Conservation (phyloP, 768 basidiomycete species). For the Suillus luteus region DNA sequence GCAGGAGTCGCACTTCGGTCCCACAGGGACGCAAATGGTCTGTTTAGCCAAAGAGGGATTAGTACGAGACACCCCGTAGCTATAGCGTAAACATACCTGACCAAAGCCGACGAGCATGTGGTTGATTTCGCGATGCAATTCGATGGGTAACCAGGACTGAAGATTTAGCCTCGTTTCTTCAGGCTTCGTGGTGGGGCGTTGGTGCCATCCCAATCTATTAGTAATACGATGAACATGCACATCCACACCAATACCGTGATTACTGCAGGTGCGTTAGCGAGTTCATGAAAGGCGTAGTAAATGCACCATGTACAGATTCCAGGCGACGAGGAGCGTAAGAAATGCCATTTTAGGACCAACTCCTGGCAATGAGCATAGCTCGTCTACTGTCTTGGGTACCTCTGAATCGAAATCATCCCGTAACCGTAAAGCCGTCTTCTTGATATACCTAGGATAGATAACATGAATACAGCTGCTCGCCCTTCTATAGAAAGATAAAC, state of each 20-base stretch:
- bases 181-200: constrained; percentile 76
- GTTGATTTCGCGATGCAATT: constrained; percentile 75
- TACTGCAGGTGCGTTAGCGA: constrained; percentile 44
- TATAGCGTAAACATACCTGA: constrained; percentile 50
- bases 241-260: constrained; percentile 92
- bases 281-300: not conserved
- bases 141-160: constrained; percentile 81
- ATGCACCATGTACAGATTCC: constrained; percentile 58
- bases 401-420: constrained; percentile 77
- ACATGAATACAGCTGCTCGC: not conserved
- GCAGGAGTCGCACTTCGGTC: constrained; percentile 67
- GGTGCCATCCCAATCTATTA: constrained; percentile 92
- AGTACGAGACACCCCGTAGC: not conserved
- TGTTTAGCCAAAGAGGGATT: constrained; percentile 26
- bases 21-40: constrained; percentile 68
- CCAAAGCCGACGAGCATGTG: constrained; percentile 83
- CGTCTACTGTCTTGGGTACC: constrained; percentile 86
- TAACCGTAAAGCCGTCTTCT: constrained; percentile 68
- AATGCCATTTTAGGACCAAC: constrained; percentile 99
- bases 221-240: constrained; percentile 96
- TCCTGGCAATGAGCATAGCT: constrained; percentile 83
- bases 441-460: constrained; percentile 58
- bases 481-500: constrained; percentile 26
- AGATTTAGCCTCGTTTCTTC: constrained; percentile 85
- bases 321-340: constrained; percentile 78